Base-by-base conservation (phyloP, 805 yeast genomes). In the Candida anglica region DNA sequence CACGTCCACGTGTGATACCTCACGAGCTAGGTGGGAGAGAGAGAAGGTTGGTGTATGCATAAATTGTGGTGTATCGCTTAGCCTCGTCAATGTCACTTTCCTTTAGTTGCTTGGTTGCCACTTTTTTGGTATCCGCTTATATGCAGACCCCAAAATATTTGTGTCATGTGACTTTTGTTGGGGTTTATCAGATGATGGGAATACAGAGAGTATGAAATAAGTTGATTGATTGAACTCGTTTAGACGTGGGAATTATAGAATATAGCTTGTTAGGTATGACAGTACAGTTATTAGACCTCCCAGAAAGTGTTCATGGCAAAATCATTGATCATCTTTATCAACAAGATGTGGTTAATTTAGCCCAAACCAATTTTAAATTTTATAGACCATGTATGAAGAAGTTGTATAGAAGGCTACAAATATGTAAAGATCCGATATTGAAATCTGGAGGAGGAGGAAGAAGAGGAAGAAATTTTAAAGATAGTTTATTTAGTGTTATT, bases 291-390 rank as follows among this genome's bases (percentile, higher is more conserved):
- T 21, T 21, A 11, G 23, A 21, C 11, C 26, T 30, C 17, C 32
- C 32, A 9, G n/a, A 24, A 5, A n/a, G 6, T 18, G 25, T 30
- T 6, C 15, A 14, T 9, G 16, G 25, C 26, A 13, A 5, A 7
- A 19, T 48, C 13, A 26, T 53, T 6, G 38, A 26, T 21, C 54
- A 41, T 29, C 46, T 60, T 11, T 60, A 62, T 5, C 66, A 61
- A 37, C 56, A 56, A 31, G 51, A 49, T 29, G 47, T 61, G 13
- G 18, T 58, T 18, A 58, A 53, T 28, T 49, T 65, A 13, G 53
- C 68, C 1, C 45, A 44, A 16, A 60, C 70, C 18, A 63, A 61
- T 44, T 64, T 39, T 40, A 42, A 44, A 19, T 58, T 60, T 36
- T 64, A 64, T 40, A 43, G 51, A 31, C 66, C 66, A 10, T 58